Conservation (phyloP, 2,329 filamentous ascomycete genomes). For the Diplodia corticola region DNA sequence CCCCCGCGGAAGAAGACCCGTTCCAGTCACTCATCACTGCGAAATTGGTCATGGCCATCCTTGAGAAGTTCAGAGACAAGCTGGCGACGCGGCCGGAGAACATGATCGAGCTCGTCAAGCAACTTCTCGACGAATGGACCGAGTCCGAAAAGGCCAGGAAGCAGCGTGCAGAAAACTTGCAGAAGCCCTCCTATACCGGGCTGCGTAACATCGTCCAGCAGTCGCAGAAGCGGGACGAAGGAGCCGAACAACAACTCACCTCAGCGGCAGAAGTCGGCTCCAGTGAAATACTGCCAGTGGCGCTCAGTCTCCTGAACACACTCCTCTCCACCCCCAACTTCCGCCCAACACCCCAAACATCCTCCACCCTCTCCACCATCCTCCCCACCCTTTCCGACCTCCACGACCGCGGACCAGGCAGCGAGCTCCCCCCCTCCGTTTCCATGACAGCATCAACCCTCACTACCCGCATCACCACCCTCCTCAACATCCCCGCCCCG, state of each 20-base stretch:
- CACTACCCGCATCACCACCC: constrained; percentile 50
- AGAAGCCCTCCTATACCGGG: constrained; percentile 31
- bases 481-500: constrained; percentile 39
- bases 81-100: constrained; percentile 65
- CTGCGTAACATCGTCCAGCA: constrained; percentile 32
- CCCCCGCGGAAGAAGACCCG: constrained; percentile 44
- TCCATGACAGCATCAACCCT: constrained; percentile 6
- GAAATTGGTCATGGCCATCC: constrained; percentile 65
- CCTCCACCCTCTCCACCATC: constrained; percentile 30
- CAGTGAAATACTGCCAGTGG: constrained; percentile 43
- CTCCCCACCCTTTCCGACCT: constrained; percentile 33
- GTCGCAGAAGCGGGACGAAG: not conserved
- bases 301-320: constrained; percentile 43
- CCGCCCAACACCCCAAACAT: constrained; percentile 32
- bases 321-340: constrained; percentile 39
- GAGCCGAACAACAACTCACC: not conserved
- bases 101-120: constrained; percentile 62
- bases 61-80: constrained; percentile 63
- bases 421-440: constrained; percentile 43
- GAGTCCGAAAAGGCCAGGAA: constrained; percentile 49
- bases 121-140: constrained; percentile 53
- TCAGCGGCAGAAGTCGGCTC: constrained; percentile 29
- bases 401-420: constrained; percentile 23
- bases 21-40: constrained; percentile 57
- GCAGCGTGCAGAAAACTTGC: constrained; percentile 31